Evolutionary conservation across 139 green algal species (phyloP).

Genomic region (Asterochloris erici): DNA sequence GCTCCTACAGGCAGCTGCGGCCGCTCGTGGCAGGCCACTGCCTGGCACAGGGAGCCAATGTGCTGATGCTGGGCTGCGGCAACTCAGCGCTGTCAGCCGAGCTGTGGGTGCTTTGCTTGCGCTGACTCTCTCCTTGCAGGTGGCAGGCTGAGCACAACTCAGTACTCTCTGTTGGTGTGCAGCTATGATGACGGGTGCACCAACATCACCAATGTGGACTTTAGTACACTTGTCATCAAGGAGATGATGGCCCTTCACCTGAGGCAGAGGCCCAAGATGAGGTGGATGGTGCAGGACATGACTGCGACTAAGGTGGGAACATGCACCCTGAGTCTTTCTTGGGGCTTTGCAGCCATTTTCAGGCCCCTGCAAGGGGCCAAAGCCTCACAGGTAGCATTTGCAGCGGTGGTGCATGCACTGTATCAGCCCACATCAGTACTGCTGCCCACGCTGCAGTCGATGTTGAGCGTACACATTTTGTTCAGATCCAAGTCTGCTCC

Average conservation of each 20-base stretch:
- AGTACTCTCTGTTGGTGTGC: neutral
- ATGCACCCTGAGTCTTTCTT: too few relatives aligned
- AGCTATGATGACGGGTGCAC: conserved; percentile 49
- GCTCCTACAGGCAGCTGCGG: conserved; percentile 28
- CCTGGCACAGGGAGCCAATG: conserved; percentile 4
- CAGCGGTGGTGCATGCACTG: neutral
- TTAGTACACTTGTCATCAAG: conserved; percentile 38
- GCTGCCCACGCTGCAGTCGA: too few relatives aligned
- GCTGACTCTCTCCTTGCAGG: neutral
- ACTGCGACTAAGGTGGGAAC: conserved; percentile 33
- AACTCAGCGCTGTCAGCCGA: conserved; percentile 57
- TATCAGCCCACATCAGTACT: too few relatives aligned
- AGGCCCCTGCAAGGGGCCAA: neutral
- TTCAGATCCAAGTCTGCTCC: too few relatives aligned
- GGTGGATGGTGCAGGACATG: conserved; percentile 66
- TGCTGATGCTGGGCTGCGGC: conserved; percentile 51
- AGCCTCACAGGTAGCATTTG: neutral
- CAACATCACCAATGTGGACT: conserved; percentile 60
- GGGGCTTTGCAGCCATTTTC: neutral
- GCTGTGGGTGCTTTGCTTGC: conserved; percentile 22
- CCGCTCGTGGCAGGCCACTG: conserved; percentile 14
- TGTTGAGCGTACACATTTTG: too few relatives aligned
- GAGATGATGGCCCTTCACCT: conserved; percentile 58
- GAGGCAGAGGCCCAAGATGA: conserved; percentile 43
- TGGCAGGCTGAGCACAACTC: neutral